phyloP scores from a whole-genome alignment of 2,329 filamentous ascomycete genomes.

The Pezicula rhizophila region DNA sequence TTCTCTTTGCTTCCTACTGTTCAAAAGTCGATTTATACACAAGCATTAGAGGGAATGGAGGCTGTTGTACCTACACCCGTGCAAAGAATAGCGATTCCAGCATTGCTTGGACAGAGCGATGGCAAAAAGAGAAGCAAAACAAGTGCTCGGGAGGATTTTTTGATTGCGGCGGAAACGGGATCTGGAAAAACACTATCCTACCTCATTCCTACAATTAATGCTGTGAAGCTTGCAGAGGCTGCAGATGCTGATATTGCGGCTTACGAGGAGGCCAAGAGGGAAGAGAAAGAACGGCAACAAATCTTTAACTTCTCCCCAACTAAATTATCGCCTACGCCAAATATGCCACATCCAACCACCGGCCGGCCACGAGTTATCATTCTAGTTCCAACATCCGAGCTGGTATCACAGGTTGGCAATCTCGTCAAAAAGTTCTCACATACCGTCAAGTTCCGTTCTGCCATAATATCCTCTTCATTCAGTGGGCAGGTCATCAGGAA shows the following conservation, averaged over 20 bases:
- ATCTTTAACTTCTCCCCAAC: slow-evolving; percentile 52
- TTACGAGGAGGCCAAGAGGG: slow-evolving; percentile 51
- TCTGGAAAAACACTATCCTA: slow-evolving; percentile 97
- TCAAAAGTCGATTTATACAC: slow-evolving; percentile 62
- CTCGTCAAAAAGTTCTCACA: slow-evolving; percentile 82
- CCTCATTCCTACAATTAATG: slow-evolving; percentile 76
- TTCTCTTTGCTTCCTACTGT: slow-evolving; percentile 70
- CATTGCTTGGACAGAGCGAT: slow-evolving; percentile 57
- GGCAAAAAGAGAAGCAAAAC: slow-evolving; percentile 28
- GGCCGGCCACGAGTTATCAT: slow-evolving; percentile 79
- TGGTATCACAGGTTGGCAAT: slow-evolving; percentile 79
- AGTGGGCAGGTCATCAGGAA: slow-evolving; percentile 75
- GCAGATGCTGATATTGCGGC: slow-evolving; percentile 52
- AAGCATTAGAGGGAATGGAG: slow-evolving; percentile 68
- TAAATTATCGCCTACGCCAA: slow-evolving; percentile 41
- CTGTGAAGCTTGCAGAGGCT: slow-evolving; percentile 70
- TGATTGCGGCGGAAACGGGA: slow-evolving; percentile 91
- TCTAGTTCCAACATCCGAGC: slow-evolving; percentile 84
- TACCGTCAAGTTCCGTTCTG: slow-evolving; percentile 78
- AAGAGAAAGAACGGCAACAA: slow-evolving; percentile 48
- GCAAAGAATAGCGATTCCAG: slow-evolving; percentile 82
- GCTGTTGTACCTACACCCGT: slow-evolving; percentile 81
- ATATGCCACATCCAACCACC: slow-evolving; percentile 65
- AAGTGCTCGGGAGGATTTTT: slow-evolving; percentile 47
- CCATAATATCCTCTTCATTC: slow-evolving; percentile 72